phyloP scores from a whole-genome alignment of 2,329 filamentous ascomycete species.

The Sclerotinia borealis region DNA sequence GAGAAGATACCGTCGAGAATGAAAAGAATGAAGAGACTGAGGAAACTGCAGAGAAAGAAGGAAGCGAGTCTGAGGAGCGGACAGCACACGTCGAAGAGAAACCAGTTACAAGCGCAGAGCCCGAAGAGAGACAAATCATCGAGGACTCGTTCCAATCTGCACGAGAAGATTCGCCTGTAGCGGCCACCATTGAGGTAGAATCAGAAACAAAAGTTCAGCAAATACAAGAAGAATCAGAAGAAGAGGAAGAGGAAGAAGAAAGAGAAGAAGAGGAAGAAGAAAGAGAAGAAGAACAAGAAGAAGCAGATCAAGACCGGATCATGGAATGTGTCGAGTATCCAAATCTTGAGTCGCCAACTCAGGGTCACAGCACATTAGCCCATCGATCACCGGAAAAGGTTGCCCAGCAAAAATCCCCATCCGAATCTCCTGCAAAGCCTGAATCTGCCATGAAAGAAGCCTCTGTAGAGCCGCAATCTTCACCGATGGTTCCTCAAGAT shows the following conservation, averaged over 20 bases:
- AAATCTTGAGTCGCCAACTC: constrained; percentile 25
- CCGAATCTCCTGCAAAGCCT: constrained; percentile 13
- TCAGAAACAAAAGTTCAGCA: neutral
- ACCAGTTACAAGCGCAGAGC: constrained; percentile 18
- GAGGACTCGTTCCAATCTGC: constrained; percentile 38
- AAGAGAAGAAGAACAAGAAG: neutral
- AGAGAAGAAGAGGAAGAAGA: constrained; percentile 7
- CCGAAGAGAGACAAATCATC: constrained; percentile 24
- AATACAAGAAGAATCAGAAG: constrained; percentile 3
- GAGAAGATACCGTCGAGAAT: constrained; percentile 2
- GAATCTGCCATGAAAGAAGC: constrained; percentile 13
- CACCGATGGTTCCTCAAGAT: constrained; percentile 8
- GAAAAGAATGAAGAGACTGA: neutral
- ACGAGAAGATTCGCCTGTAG: constrained; percentile 39
- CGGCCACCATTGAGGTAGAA: neutral
- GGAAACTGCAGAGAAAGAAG: neutral
- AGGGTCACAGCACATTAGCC: constrained; percentile 15
- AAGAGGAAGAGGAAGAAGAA: constrained; percentile 3
- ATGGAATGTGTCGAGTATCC: constrained; percentile 17
- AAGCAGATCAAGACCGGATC: constrained; percentile 13
- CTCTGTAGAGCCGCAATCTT: neutral
- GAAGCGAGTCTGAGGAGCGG: neutral
- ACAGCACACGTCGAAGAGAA: constrained; percentile 14
- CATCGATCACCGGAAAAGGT: constrained; percentile 22
- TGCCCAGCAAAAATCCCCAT: constrained; percentile 17